phyloP scores from a whole-genome alignment of 2,329 filamentous ascomycete genomes.

The Alternaria sp. region DNA sequence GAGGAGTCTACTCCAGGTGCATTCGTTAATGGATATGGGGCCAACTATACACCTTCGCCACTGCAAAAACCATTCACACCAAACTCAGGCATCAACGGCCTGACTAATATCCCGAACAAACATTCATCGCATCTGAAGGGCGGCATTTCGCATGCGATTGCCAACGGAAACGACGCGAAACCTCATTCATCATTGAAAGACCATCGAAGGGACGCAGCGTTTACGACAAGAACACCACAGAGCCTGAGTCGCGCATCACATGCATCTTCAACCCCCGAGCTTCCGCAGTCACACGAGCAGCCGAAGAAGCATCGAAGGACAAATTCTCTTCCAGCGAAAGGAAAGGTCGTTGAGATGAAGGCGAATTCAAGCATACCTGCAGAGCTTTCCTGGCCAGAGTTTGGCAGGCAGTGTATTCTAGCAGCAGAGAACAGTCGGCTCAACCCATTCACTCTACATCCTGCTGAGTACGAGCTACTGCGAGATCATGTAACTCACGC shows the following conservation, averaged over 20 bases:
- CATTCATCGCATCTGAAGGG: slow-evolving; percentile 18
- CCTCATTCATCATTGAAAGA: slow-evolving; percentile 17
- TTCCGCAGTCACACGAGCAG: slow-evolving; percentile 30
- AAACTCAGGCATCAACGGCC: slow-evolving; percentile 24
- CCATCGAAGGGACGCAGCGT: slow-evolving; percentile 16
- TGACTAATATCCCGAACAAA: slow-evolving; percentile 14
- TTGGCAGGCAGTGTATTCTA: slow-evolving; percentile 88
- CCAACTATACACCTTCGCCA: slow-evolving; percentile 38
- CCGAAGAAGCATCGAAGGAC: slow-evolving; percentile 25
- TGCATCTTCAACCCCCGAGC: slow-evolving; percentile 42
- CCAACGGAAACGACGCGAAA: slow-evolving; percentile 17
- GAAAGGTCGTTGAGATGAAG: slow-evolving; percentile 32
- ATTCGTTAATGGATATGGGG: slow-evolving; percentile 34
- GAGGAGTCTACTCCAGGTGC: slow-evolving; percentile 40
- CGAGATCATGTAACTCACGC: slow-evolving; percentile 81
- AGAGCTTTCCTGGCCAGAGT: slow-evolving; percentile 73
- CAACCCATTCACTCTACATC: slow-evolving; percentile 86
- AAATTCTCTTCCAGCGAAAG: slow-evolving; percentile 26
- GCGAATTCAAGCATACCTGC: slow-evolving; percentile 85
- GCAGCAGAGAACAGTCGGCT: slow-evolving; percentile 89
- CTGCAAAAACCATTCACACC: slow-evolving; percentile 35
- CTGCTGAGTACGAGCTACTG: slow-evolving; percentile 81
- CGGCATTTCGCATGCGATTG: slow-evolving; percentile 9
- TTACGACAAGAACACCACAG: slow-evolving; percentile 31
- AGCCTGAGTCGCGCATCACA: slow-evolving; percentile 31